Conservation (phyloP, 345 rosid species). For the Geranium rotundifolium region DNA sequence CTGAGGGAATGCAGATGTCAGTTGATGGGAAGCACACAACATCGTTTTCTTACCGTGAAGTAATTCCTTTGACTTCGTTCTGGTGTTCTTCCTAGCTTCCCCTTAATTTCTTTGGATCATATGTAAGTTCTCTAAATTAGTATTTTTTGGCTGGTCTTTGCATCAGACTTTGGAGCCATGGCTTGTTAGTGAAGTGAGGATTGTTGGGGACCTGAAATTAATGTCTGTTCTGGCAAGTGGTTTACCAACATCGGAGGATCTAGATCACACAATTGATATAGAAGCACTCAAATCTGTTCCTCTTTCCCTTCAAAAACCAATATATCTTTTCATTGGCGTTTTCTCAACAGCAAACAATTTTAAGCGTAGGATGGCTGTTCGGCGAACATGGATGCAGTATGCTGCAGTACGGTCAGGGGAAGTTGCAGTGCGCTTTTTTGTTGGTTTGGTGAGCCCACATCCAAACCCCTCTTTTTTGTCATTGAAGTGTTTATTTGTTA, state of each 20-base stretch:
- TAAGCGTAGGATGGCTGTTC: conserved; percentile 88
- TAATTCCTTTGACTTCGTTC: conserved; percentile 26
- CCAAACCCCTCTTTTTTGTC: not conserved
- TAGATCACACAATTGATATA: conserved; percentile 59
- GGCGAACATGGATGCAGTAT: conserved; percentile 99
- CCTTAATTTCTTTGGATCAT: conserved; percentile 3
- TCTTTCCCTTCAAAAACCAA: conserved; percentile 36
- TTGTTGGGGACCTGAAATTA: conserved; percentile 65
- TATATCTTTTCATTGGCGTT: conserved; percentile 83
- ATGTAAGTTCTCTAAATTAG: not conserved
- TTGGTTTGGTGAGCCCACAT: conserved; percentile 73
- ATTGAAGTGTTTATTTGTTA: not conserved
- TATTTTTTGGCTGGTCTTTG: conserved; percentile 16
- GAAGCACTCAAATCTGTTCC: conserved; percentile 57
- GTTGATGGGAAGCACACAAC: conserved; percentile 95
- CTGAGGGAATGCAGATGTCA: conserved; percentile 86
- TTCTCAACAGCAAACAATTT: conserved; percentile 95
- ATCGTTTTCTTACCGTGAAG: conserved; percentile 90
- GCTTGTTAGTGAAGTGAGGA: conserved; percentile 82
- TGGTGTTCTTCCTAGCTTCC: conserved; percentile 3
- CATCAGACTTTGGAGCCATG: conserved; percentile 90
- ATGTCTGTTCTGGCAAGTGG: conserved; percentile 76
- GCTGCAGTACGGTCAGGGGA: conserved; percentile 60
- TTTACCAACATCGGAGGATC: conserved; percentile 83
- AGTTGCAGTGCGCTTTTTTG: conserved; percentile 90